phyloP scores from a whole-genome alignment of 176 grass and related monocot genomes.

The Thinopyrum elongatum region DNA sequence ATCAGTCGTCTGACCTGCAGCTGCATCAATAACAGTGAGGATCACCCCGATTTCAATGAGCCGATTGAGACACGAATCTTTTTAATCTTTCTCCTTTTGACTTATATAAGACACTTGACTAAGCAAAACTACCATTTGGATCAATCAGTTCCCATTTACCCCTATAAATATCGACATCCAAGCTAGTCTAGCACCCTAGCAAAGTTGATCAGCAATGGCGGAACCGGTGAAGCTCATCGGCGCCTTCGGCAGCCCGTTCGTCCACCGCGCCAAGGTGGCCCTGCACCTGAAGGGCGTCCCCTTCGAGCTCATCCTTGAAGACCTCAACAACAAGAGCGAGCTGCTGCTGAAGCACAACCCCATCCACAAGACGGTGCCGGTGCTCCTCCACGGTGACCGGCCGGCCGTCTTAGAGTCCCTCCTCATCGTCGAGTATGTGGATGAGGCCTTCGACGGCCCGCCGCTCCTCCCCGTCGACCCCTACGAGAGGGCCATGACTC shows the following conservation, averaged over 20 bases:
- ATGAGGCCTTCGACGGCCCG: conserved; percentile 25
- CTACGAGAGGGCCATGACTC: not conserved
- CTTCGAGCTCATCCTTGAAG: not conserved
- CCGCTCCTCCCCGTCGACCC: not conserved
- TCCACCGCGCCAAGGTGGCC: not conserved
- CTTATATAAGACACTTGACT: not conserved
- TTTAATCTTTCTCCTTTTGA: not conserved
- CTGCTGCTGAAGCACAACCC: conserved; percentile 41
- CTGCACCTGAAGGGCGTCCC: not conserved
- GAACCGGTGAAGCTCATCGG: not conserved
- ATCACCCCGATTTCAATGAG: not conserved
- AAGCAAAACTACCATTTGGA: not conserved
- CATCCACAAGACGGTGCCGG: conserved; percentile 18
- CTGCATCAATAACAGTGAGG: not conserved
- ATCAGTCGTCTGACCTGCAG: not conserved
- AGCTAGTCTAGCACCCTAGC: not conserved
- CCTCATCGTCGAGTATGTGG: conserved; percentile 36
- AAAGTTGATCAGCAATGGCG: not conserved
- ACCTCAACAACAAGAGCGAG: conserved; percentile 43
- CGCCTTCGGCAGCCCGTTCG: not conserved
- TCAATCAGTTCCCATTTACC: not conserved
- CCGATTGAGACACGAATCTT: not conserved
- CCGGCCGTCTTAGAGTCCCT: not conserved
- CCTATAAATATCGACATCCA: not conserved
- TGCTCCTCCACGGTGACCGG: conserved; percentile 28